Evolutionary conservation across 441 rosid genomes (phyloP).

Genomic region (Biscutella laevigata): DNA sequence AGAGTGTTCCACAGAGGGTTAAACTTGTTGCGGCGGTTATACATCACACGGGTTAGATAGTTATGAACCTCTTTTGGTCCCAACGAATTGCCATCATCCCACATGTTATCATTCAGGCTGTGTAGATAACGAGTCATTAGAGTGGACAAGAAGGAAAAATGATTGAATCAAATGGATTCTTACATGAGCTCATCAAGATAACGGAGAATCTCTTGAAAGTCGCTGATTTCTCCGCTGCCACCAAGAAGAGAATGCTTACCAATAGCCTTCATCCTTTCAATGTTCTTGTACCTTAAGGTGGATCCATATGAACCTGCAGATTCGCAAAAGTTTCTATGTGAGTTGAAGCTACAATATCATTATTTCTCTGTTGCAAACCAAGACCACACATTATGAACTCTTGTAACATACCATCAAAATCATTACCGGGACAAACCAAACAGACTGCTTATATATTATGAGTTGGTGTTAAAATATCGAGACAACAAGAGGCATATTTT

Average conservation of each 20-base stretch:
- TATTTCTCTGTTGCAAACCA: no score
- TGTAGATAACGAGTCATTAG: no score
- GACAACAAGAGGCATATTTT: no score
- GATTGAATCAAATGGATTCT: not conserved
- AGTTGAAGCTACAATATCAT: not conserved
- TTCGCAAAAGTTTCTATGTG: not conserved
- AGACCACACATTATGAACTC: no score
- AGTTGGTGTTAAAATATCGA: no score
- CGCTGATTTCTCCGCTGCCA: conserved; percentile 92
- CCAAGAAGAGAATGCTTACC: conserved; percentile 96
- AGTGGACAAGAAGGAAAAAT: not conserved
- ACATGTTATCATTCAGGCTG: conserved; percentile 91
- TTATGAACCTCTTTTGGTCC: conserved; percentile 98
- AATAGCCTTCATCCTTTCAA: conserved; percentile 73
- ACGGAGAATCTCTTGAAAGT: conserved; percentile 85
- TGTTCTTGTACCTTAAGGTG: conserved; percentile 79
- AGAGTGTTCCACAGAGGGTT: conserved; percentile 96
- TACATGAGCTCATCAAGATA: conserved; percentile 92
- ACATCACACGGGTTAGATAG: conserved; percentile 90
- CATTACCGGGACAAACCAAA: no score
- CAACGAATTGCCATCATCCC: conserved; percentile 99
- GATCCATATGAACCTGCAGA: conserved; percentile 87
- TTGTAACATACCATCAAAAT: no score
- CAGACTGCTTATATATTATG: no score
- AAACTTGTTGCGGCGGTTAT: conserved; percentile 91